phyloP scores from a whole-genome alignment of 1,284 basidiomycete species.

The Melampsora americana region DNA sequence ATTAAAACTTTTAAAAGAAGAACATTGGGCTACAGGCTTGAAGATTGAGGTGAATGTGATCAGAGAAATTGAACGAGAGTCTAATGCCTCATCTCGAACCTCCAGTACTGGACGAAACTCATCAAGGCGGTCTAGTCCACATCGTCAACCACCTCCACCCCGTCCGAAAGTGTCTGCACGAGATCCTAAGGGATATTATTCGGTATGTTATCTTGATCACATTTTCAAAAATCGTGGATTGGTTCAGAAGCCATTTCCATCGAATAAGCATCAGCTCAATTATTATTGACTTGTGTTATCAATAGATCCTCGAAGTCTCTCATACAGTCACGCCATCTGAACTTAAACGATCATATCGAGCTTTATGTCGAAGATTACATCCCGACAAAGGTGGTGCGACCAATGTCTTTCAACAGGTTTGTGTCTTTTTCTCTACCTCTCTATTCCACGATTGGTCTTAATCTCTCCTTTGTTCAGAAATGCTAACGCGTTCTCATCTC shows the following conservation, averaged over 20 bases:
- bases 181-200: neutral
- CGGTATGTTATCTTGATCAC: neutral
- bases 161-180: neutral
- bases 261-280: no score
- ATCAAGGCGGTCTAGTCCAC: no score
- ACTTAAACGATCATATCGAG: neutral
- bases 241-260: no score
- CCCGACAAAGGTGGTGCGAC: constrained; percentile 9
- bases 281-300: neutral
- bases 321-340: neutral
- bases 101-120: no score
- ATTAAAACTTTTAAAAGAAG: no score
- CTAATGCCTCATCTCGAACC: no score
- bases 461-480: neutral
- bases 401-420: neutral
- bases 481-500: neutral
- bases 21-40: no score
- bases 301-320: neutral
- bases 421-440: neutral
- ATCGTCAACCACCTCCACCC: no score
- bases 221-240: neutral
- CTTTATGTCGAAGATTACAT: neutral
- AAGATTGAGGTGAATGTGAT: no score
- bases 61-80: no score
- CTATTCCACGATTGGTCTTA: neutral